Base-by-base conservation (phyloP, 179 eudicot species). In the Corrigiola litoralis region DNA sequence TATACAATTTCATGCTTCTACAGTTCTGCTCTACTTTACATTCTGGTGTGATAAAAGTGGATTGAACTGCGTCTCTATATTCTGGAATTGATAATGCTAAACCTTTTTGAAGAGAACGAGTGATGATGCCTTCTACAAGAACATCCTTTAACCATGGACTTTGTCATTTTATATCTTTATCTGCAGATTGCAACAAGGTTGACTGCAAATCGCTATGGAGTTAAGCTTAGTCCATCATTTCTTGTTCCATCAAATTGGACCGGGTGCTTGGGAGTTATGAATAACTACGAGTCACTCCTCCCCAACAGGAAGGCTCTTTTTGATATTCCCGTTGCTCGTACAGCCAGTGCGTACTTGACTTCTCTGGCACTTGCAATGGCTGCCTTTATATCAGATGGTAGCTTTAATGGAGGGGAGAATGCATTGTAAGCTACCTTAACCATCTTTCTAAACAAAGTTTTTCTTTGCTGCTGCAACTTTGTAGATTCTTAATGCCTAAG, bases 221-320 rank as follows among this genome's bases (percentile, higher is more conserved):
- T 92, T 21, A 82, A 90, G 71, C 87, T 92, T 61, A 90, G 96
- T 66, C 96, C 96, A 42, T 92, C 98, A 12, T 82, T 92, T 67
- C 92, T 90, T 31, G 95, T 92, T 17, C 98, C 98, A 4, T 92
- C 98, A 6, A 90, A 80, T 60, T 92, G 96, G 98, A 92, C 98
- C 0, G 98, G 98, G 47, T 90, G 95, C 74, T 85, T 90, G 65
- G 96, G 98, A 66, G 98, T 90, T 34, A 90, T 92, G 82, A 90
- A 92, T 62, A 90, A 92, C 67, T 90, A 87, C 6, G 98, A 92
- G 76, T 92, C 98, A 31, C 75, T 92, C 31, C 87, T 92, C 24
- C 96, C 98, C 8, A 85, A 85, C 61, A 92, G 82, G 77, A 90
- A 90, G 81, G 96, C 98, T 36, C 87, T 92, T 49, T 92, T 90